phyloP scores from a whole-genome alignment of 169 alveolate species.

The Plasmodium vivax region DNA sequence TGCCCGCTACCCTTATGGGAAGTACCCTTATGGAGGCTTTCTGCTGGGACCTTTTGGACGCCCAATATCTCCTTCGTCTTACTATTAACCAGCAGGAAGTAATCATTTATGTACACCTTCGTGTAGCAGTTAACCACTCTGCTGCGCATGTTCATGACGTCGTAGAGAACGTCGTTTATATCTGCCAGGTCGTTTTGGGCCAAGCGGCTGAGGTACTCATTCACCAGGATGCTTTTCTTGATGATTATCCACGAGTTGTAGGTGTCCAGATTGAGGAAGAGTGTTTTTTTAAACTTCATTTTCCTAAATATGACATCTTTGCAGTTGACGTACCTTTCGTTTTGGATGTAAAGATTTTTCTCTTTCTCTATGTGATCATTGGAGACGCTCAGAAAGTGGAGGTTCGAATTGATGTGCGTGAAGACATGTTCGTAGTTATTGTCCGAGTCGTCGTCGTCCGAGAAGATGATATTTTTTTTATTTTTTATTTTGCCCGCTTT shows the following conservation, averaged over 20 bases:
- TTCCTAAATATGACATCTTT: constrained; percentile 55
- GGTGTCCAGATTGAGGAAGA: constrained; percentile 49
- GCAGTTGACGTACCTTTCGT: constrained; percentile 34
- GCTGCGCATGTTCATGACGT: constrained; percentile 3
- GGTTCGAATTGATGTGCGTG: constrained; percentile 59
- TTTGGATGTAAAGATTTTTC: constrained; percentile 45
- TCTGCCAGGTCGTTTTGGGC: constrained; percentile 51
- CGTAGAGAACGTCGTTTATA: constrained; percentile 61
- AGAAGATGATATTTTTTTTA: constrained; percentile 34
- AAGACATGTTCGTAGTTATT: constrained; percentile 65
- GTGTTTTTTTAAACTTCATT: constrained; percentile 27
- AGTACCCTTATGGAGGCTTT: not conserved
- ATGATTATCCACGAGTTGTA: constrained; percentile 60
- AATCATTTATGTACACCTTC: constrained; percentile 44
- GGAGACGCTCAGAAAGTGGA: constrained; percentile 62
- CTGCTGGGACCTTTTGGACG: constrained; percentile 4
- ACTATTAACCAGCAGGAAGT: constrained; percentile 34
- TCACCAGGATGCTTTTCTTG: constrained; percentile 41
- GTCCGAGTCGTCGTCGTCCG: constrained; percentile 73
- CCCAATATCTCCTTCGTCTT: constrained; percentile 71
- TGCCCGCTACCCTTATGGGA: not conserved
- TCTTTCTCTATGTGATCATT: constrained; percentile 72
- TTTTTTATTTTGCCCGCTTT: not conserved
- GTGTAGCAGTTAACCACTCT: constrained; percentile 44
- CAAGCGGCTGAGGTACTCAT: constrained; percentile 20